Evolutionary conservation across 208 protist species (phyloP).

Genomic region (Crithidia expoeki): DNA sequence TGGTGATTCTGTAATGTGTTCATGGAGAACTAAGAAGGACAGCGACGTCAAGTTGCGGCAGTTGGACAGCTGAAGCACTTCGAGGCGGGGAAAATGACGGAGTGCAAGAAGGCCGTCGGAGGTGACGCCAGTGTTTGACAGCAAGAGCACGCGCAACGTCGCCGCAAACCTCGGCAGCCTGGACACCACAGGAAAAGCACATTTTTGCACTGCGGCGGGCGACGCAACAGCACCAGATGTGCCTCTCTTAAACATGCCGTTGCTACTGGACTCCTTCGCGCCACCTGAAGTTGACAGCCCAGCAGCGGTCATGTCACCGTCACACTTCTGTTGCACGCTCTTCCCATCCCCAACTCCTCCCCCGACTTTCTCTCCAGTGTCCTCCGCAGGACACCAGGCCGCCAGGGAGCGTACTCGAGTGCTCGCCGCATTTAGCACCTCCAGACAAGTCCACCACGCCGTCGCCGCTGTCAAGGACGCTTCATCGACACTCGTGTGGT

Average conservation of each 20-base stretch:
- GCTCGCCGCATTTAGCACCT: conserved; percentile 43
- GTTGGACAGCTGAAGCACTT: conserved; percentile 38
- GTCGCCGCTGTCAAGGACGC: conserved; percentile 33
- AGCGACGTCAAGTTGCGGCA: conserved; percentile 37
- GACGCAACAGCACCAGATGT: too few species aligned
- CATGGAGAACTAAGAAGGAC: conserved; percentile 35
- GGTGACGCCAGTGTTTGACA: conserved; percentile 52
- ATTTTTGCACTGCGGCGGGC: too few species aligned
- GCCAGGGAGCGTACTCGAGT: conserved; percentile 34
- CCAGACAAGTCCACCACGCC: conserved; percentile 34
- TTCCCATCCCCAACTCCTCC: conserved; percentile 8
- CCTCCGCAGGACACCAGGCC: conserved; percentile 21
- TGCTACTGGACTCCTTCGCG: too few species aligned
- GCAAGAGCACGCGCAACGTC: conserved; percentile 40
- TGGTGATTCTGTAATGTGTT: background rate
- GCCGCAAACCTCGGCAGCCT: conserved; percentile 36
- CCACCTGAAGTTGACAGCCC: too few species aligned
- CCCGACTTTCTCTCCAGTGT: background rate
- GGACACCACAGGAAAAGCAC: background rate
- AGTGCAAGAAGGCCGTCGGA: conserved; percentile 37
- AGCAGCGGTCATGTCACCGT: background rate
- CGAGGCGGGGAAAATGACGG: conserved; percentile 36
- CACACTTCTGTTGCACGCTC: background rate
- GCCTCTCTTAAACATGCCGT: background rate
- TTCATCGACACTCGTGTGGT: conserved; percentile 57